Evolutionary conservation across 1,139 yeast genomes (phyloP).

Genomic region (Yamadazyma epiphylla): DNA sequence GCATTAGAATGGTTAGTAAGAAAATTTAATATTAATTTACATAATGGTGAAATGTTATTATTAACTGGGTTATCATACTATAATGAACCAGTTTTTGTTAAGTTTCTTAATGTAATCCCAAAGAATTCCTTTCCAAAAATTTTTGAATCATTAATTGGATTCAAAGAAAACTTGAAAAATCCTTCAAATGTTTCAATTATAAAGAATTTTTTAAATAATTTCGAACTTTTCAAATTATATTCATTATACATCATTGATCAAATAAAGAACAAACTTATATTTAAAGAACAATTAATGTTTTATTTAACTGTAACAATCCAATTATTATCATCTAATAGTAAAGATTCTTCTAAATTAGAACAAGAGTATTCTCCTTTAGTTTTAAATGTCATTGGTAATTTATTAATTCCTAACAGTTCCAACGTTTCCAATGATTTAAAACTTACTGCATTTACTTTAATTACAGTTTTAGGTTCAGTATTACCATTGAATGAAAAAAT

Average conservation of each 20-base stretch:
- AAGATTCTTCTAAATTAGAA: constrained; percentile 25
- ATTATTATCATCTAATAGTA: constrained; percentile 35
- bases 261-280: constrained; percentile 53
- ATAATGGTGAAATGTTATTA: constrained; percentile 69
- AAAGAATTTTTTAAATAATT: constrained; percentile 66
- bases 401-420: constrained; percentile 39
- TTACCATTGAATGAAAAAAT: constrained; percentile 63
- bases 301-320: constrained; percentile 76
- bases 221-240: constrained; percentile 64
- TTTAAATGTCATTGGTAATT: constrained; percentile 54
- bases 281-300: constrained; percentile 71
- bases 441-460: constrained; percentile 76
- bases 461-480: constrained; percentile 75
- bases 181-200: constrained; percentile 72
- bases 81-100: constrained; percentile 65
- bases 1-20: constrained; percentile 95
- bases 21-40: constrained; percentile 81
- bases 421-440: constrained; percentile 61
- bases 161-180: constrained; percentile 57
- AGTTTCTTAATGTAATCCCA: constrained; percentile 69
- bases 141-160: constrained; percentile 67
- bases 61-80: constrained; percentile 77
- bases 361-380: constrained; percentile 42
- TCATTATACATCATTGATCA: constrained; percentile 55
- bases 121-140: constrained; percentile 64